A percentile compares a stretch with the other conserved stretches of the same genome.
phyloP scores from a whole-genome alignment of 257 asterid species.

The Penstemon newberryi region DNA sequence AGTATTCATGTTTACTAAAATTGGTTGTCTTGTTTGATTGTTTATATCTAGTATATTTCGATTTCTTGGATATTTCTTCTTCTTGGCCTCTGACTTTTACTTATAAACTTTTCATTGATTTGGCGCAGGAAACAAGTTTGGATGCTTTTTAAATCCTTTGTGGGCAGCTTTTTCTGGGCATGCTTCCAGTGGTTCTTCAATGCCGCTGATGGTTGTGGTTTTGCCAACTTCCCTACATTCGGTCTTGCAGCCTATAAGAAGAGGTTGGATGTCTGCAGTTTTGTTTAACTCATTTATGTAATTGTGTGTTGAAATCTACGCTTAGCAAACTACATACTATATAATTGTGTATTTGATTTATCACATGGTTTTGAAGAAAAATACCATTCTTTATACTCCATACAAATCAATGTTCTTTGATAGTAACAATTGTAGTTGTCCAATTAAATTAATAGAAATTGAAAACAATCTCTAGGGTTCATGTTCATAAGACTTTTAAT shows the following conservation, averaged over 20 bases:
- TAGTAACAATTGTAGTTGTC: too few relatives aligned
- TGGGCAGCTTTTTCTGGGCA: conserved; percentile 56
- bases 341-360: too few relatives aligned
- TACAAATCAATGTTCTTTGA: too few relatives aligned
- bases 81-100: too few relatives aligned
- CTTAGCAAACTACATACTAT: too few relatives aligned
- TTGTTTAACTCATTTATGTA: background rate
- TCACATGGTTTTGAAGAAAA: too few relatives aligned
- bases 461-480: too few relatives aligned
- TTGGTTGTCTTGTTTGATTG: background rate
- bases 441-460: too few relatives aligned
- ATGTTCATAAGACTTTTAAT: background rate
- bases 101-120: background rate
- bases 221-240: conserved; percentile 71
- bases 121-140: conserved; percentile 56
- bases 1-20: conserved; percentile 32
- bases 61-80: background rate
- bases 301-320: background rate
- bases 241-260: conserved; percentile 56
- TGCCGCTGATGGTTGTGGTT: conserved; percentile 68
- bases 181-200: conserved; percentile 71
- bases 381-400: too few relatives aligned
- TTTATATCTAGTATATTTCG: background rate
- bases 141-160: conserved; percentile 59
- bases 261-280: conserved; percentile 26